Conservation (phyloP, 768 basidiomycete genomes). For the Mycena polygramma region DNA sequence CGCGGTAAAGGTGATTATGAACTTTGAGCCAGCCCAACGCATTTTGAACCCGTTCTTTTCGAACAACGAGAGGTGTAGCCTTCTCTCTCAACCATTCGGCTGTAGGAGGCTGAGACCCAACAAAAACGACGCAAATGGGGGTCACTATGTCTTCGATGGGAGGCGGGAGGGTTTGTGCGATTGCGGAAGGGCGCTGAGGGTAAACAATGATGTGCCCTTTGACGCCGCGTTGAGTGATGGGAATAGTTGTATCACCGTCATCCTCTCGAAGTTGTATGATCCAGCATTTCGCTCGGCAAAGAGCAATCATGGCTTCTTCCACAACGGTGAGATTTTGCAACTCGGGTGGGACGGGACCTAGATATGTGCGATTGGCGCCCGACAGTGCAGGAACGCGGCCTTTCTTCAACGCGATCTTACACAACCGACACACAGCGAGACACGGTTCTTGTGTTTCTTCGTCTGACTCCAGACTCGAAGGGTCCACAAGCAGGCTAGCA, state of each 20-base stretch:
- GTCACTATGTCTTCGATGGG: slow-evolving; percentile 39
- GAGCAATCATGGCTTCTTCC: slow-evolving; percentile 43
- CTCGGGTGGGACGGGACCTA: slow-evolving; percentile 11
- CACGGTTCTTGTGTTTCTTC: background rate
- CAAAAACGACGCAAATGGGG: slow-evolving; percentile 42
- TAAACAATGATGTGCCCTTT: slow-evolving; percentile 43
- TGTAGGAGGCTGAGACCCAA: slow-evolving; percentile 36
- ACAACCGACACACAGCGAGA: background rate
- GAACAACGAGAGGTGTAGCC: slow-evolving; percentile 39
- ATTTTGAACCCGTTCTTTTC: no score
- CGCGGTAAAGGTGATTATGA: no score
- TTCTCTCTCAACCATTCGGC: slow-evolving; percentile 38
- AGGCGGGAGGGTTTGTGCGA: slow-evolving; percentile 37
- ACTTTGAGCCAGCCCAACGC: no score
- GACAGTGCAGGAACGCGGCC: background rate
- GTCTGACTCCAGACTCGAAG: background rate
- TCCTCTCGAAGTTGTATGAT: slow-evolving; percentile 21
- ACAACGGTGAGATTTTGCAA: slow-evolving; percentile 35
- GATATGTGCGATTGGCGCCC: slow-evolving; percentile 6
- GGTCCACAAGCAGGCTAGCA: background rate
- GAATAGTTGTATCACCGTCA: background rate
- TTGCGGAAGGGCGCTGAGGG: slow-evolving; percentile 38
- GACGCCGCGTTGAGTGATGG: slow-evolving; percentile 39
- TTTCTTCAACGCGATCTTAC: background rate
- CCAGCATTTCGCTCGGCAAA: slow-evolving; percentile 36